A percentile compares a stretch with the other conserved stretches of the same genome.
phyloP scores from a whole-genome alignment of 768 basidiomycete genomes.

The Termitomyces sp. region DNA sequence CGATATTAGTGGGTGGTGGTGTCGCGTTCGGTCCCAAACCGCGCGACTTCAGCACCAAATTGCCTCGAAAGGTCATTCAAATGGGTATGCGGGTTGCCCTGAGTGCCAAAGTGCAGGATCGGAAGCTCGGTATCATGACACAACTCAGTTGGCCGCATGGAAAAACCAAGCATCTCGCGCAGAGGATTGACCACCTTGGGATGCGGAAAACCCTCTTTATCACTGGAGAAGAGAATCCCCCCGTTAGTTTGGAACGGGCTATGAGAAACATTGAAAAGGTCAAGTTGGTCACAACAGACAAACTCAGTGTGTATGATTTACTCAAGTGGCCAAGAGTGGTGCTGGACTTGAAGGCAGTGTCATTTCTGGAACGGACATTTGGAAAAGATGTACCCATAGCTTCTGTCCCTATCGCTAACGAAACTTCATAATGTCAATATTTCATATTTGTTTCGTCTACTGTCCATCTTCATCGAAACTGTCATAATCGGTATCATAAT shows the following conservation, averaged over 20 bases:
- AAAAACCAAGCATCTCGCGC: constrained; percentile 65
- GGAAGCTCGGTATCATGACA: constrained; percentile 69
- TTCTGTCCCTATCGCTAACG: constrained; percentile 1
- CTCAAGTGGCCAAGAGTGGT: constrained; percentile 80
- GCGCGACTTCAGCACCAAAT: constrained; percentile 85
- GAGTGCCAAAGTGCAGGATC: constrained; percentile 75
- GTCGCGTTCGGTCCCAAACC: constrained; percentile 89
- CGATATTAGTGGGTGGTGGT: constrained; percentile 88
- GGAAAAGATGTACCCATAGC: constrained; percentile 35
- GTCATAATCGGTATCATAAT: not conserved
- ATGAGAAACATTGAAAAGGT: constrained; percentile 69
- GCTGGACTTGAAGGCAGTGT: constrained; percentile 79
- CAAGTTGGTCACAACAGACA: constrained; percentile 54
- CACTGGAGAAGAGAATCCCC: constrained; percentile 52
- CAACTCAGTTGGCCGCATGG: constrained; percentile 64
- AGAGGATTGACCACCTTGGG: constrained; percentile 57
- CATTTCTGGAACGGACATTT: constrained; percentile 63
- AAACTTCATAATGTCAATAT: not conserved
- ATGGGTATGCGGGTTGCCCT: constrained; percentile 93
- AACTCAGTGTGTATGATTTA: constrained; percentile 76
- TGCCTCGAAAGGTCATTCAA: constrained; percentile 88
- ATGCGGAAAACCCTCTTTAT: constrained; percentile 76
- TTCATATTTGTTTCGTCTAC: too few species aligned
- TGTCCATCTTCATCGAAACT: too few species aligned
- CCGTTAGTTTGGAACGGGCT: constrained; percentile 52